Evolutionary conservation across 352 stramenopile genomes (phyloP).

Genomic region (Blastocystis sp.): DNA sequence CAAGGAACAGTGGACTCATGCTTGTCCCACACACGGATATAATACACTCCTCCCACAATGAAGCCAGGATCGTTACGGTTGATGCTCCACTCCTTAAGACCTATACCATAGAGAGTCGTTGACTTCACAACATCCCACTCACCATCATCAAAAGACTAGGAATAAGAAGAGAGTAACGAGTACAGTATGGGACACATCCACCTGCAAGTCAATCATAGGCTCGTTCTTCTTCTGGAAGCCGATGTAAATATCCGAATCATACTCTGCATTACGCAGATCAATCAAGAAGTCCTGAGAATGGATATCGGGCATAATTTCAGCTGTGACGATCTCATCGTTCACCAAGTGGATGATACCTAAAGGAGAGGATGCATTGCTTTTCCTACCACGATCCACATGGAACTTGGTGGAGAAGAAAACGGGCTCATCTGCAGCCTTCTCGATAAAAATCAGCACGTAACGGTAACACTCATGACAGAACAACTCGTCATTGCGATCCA

Average conservation of each 20-base stretch:
- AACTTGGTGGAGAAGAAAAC: not conserved
- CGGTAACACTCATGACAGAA: constrained; percentile 49
- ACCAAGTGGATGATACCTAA: constrained; percentile 17
- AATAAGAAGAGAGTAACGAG: not conserved
- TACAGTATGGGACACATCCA: constrained; percentile 31
- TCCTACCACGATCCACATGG: not conserved
- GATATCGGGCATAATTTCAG: not conserved
- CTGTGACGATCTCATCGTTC: not conserved
- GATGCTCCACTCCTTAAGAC: constrained; percentile 11
- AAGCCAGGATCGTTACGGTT: not conserved
- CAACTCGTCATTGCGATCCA: not conserved
- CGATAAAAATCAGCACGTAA: not conserved
- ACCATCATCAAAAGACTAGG: constrained; percentile 45
- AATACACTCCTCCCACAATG: constrained; percentile 29
- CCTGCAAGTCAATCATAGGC: not conserved
- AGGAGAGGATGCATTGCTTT: not conserved
- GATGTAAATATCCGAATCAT: constrained; percentile 37
- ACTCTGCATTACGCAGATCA: constrained; percentile 20
- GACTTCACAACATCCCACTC: constrained; percentile 42
- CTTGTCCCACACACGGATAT: not conserved
- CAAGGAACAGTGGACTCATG: not conserved
- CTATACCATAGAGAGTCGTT: not conserved
- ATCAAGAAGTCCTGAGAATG: constrained; percentile 51
- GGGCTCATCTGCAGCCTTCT: not conserved
- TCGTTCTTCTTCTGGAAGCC: constrained; percentile 16